phyloP scores from a whole-genome alignment of 1,284 basidiomycete species.

The Sporisorium scitamineum region DNA sequence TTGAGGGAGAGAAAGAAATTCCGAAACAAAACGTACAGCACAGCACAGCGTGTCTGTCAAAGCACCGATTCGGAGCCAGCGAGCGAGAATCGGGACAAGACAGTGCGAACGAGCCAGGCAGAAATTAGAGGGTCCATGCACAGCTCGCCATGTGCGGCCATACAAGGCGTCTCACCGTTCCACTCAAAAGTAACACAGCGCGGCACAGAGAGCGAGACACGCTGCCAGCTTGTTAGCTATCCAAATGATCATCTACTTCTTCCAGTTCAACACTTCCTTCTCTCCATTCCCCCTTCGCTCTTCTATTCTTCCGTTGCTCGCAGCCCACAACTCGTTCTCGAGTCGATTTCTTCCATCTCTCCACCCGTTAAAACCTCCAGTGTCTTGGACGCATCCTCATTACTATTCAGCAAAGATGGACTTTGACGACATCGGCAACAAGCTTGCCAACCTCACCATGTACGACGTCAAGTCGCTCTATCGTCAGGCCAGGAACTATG shows the following conservation, averaged over 20 bases:
- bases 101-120: conserved; percentile 14
- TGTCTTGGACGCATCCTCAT: background rate
- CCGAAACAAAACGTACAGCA: background rate
- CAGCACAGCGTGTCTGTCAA: background rate
- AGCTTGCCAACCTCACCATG: conserved; percentile 67
- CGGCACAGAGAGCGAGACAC: background rate
- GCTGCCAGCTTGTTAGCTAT: background rate
- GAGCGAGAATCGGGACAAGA: background rate
- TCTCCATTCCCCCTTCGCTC: background rate
- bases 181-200: conserved; percentile 26
- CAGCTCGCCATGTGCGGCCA: background rate
- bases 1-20: background rate
- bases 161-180: background rate
- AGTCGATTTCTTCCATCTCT: background rate
- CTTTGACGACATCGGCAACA: conserved; percentile 57
- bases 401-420: conserved; percentile 27
- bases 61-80: background rate
- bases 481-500: conserved; percentile 71
- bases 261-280: conserved; percentile 2
- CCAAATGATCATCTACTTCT: conserved; percentile 1
- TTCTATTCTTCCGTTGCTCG: background rate
- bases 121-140: background rate
- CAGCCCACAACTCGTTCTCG: no score
- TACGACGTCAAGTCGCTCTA: conserved; percentile 68
- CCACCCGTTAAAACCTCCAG: background rate